phyloP scores from a whole-genome alignment of 1,139 yeast genomes.

The Hemisphaericaspora subhashii region DNA sequence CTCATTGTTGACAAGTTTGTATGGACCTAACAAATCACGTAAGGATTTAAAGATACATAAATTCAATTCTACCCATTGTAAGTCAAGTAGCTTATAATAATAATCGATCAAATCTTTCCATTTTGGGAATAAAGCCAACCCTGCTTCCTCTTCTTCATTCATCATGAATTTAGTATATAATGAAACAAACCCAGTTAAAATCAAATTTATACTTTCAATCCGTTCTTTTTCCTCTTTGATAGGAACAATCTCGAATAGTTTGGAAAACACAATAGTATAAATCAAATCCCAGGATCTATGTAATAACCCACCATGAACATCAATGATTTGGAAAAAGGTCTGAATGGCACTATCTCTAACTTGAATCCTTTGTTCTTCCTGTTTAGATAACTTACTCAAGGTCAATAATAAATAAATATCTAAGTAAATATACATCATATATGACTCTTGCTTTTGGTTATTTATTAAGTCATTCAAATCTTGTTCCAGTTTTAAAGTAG shows the following conservation, averaged over 20 bases:
- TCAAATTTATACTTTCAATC: conserved; percentile 57
- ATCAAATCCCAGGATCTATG: conserved; percentile 56
- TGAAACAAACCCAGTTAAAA: conserved; percentile 59
- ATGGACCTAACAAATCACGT: conserved; percentile 41
- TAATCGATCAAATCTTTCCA: conserved; percentile 58
- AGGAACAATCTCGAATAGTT: conserved; percentile 21
- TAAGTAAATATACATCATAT: conserved; percentile 31
- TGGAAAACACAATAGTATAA: conserved; percentile 50
- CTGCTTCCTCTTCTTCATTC: conserved; percentile 16
- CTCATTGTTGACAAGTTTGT: conserved; percentile 11
- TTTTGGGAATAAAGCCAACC: conserved; percentile 20
- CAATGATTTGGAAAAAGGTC: conserved; percentile 81
- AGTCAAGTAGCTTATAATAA: conserved; percentile 36
- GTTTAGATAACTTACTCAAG: conserved; percentile 62
- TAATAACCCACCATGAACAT: conserved; percentile 65
- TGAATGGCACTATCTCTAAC: conserved; percentile 89
- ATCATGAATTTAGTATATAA: conserved; percentile 48
- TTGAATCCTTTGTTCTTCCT: conserved; percentile 57
- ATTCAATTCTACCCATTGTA: conserved; percentile 50
- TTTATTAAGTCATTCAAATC: conserved; percentile 23
- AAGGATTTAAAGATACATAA: conserved; percentile 53
- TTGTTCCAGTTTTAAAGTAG: conserved; percentile 16
- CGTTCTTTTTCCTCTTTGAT: conserved; percentile 38
- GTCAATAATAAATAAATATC: conserved; percentile 63
- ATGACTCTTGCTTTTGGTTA: conserved; percentile 16